Evolutionary conservation across 768 basidiomycete genomes (phyloP), one percentile per base, ranked within the genome.

Genomic region (Boletus tomentosulus): DNA sequence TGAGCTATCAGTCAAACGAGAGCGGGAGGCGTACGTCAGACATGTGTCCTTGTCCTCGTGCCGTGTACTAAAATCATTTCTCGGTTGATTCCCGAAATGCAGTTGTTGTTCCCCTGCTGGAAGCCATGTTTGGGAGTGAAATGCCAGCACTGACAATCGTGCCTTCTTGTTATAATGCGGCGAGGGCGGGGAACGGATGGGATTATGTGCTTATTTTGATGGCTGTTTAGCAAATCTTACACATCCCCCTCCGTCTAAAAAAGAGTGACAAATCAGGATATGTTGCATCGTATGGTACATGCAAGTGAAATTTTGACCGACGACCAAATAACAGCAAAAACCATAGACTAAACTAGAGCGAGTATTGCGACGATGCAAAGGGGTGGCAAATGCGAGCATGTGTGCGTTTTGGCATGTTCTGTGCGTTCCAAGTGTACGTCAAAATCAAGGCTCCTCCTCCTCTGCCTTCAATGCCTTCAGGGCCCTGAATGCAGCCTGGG

Each of bases 401-500:
- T 43, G 27, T 4, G 9, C 30, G 30, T 54, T 19, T 46, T n/a
- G 33, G 51, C 3, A 30, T 50, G 48, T 54, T 48, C n/a, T 25
- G n/a, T 9, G 12, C 25, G 25, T 50, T 53, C 50, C 28, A 27
- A 22, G 22, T 31, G 33, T 51, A 33, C 15, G 10, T 16, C 25
- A 45, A 49, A 44, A 39, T 75, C 68, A 83, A 8, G 81, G 74
- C 33, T 73, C 73, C 25, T 73, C 73, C 63, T 84, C 86, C 62
- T 83, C 82, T 34, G 12, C 13, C 62, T 81, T 82, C 50, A 92
- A 79, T 34, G 84, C 73, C 70, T 83, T 82, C 84, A 98, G 86
- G 71, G 87, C 83, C 13, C 82, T 87, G 13, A 94, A 76, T 45
- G 90, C 79, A 19, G 88, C 78, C 51, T 88, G 79, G 84, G 93